phyloP scores from a whole-genome alignment of 108 stramenopile genomes.

The Cyclotella cryptica region DNA sequence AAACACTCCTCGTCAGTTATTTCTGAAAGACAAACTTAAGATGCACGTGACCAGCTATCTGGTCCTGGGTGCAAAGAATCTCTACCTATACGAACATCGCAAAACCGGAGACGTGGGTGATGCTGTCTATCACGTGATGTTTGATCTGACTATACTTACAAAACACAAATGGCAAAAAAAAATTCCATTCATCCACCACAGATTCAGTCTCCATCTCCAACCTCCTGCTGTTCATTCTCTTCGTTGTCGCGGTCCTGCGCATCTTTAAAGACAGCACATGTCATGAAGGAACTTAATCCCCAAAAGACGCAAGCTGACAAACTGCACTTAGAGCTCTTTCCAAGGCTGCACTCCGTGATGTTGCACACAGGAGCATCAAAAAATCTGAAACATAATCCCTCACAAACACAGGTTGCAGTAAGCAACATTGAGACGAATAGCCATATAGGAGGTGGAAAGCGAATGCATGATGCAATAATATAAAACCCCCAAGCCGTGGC shows the following conservation, averaged over 20 bases:
- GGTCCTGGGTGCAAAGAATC: no score
- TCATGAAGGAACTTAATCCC: slow-evolving; percentile 35
- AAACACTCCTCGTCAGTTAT: no score
- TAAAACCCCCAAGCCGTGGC: slow-evolving; percentile 33
- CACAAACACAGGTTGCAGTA: slow-evolving; percentile 29
- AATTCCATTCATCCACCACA: background rate
- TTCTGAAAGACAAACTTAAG: no score
- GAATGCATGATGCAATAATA: slow-evolving; percentile 19
- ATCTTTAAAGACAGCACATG: slow-evolving; percentile 41
- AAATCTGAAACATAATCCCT: slow-evolving; percentile 25
- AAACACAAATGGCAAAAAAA: background rate
- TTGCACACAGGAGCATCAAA: slow-evolving; percentile 20
- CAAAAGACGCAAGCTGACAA: slow-evolving; percentile 37
- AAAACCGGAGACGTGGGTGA: no score
- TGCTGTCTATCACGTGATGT: no score
- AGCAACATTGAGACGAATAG: slow-evolving; percentile 21
- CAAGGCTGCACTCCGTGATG: slow-evolving; percentile 18
- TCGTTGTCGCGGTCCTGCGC: slow-evolving; percentile 16
- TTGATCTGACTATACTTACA: background rate
- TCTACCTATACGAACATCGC: no score
- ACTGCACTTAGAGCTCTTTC: slow-evolving; percentile 28
- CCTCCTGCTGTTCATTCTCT: slow-evolving; percentile 7
- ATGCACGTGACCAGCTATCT: no score
- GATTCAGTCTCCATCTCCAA: background rate
- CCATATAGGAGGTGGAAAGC: slow-evolving; percentile 27